Base-by-base conservation (phyloP, 2,329 filamentous ascomycete genomes). In the Polytolypa hystricis region DNA sequence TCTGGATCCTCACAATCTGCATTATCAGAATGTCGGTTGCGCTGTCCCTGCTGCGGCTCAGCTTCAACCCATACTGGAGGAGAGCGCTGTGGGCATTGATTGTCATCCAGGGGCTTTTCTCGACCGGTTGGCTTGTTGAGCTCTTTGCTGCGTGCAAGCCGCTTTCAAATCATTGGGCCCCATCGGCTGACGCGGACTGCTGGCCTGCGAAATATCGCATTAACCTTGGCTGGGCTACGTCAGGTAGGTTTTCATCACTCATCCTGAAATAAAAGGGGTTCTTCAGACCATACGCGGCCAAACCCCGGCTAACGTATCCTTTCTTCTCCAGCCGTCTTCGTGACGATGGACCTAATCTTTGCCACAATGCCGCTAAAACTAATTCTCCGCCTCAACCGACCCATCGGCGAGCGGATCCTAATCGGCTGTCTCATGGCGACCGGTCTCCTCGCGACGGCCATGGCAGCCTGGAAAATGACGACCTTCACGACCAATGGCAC, bases 301-400 rank as follows among this genome's bases (percentile, higher is more conserved):
- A 8, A 19, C n/a, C n/a, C n/a, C n/a, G n/a, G n/a, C n/a, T n/a
- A n/a, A n/a, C n/a, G n/a, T n/a, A n/a, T n/a, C n/a, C n/a, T n/a
- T 8, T 15, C 11, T 18, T 10, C 14, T n/a, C 21, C 15, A 35
- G 33, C 11, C 17, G 16, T 27, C 12, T 35, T 27, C 33, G 21
- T 15, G n/a, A 10, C 12, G 6, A 35, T 35, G 33, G 33, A 35
- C 23, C 14, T 35, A 4, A 16, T 28, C 14, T 35, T 35, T 18
- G 33, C 33, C 2, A 4, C 28, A 14, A 35, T 35, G 33, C 33
- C 33, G 16, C 27, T 35, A 10, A 35, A 27, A 35, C 21, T 35
- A 11, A 18, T 35, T 16, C 21, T 20, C 15, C 9, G n/a, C 4
- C 33, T 35, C 15, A 20, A 28, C 14, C 33, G 33, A 10, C 23